These are phyloP conservation scores for Dimargaris cristalligena DNA, from an alignment of 192 early-diverging fungal species.

Conservation along the genomic window DNA sequence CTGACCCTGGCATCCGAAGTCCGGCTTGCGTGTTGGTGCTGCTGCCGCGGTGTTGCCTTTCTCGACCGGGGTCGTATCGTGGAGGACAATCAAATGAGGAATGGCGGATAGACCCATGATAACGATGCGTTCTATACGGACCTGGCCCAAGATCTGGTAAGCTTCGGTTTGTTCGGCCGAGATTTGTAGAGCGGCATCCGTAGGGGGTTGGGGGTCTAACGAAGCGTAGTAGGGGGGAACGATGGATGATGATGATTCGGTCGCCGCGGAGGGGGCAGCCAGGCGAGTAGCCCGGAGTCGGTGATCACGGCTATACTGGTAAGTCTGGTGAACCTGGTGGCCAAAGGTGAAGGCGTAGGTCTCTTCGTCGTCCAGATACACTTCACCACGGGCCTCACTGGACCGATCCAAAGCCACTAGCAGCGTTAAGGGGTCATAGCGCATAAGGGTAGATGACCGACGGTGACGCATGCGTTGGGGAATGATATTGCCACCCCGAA, in stretches of 20 bases:
- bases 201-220: slow-evolving; percentile 9
- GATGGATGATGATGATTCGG: neutral
- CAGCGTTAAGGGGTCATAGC: slow-evolving; percentile 80
- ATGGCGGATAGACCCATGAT: slow-evolving; percentile 18
- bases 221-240: too few species aligned
- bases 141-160: slow-evolving; percentile 13
- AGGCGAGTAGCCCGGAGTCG: neutral
- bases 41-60: too few species aligned
- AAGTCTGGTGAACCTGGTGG: neutral
- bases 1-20: neutral
- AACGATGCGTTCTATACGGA: slow-evolving; percentile 29
- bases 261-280: neutral
- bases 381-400: slow-evolving; percentile 49
- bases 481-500: slow-evolving; percentile 81
- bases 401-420: slow-evolving; percentile 54
- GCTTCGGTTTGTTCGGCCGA: slow-evolving; percentile 14
- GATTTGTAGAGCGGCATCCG: neutral
- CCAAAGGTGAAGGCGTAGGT: slow-evolving; percentile 39
- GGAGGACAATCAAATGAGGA: neutral
- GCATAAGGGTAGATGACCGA: slow-evolving; percentile 61
- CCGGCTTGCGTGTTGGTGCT: too few species aligned
- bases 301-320: neutral
- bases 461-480: slow-evolving; percentile 71
- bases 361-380: slow-evolving; percentile 89
- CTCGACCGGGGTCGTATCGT: neutral